Percentiles rank a stretch among this genome's conserved stretches.
Conservation (phyloP, 306 rosid genomes). For the Phaseolus lunatus region DNA sequence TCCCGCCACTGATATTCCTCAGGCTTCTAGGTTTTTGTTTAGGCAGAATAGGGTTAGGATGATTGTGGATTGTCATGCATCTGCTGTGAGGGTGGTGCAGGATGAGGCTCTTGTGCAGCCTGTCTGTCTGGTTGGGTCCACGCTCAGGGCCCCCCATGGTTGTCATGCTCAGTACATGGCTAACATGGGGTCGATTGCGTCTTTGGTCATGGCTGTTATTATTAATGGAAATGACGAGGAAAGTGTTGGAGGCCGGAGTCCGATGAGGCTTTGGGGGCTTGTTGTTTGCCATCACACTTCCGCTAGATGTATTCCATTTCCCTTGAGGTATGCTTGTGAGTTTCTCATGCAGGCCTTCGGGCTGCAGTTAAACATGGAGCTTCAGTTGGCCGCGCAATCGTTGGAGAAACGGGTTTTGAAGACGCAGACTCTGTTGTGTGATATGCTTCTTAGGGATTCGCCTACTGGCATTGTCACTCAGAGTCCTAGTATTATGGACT, state of each 20-base stretch:
- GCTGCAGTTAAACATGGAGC: constrained; percentile 90
- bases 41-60: constrained; percentile 95
- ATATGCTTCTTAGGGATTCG: constrained; percentile 94
- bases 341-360: constrained; percentile 98
- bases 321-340: constrained; percentile 93
- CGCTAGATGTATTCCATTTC: constrained; percentile 85
- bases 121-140: constrained; percentile 91
- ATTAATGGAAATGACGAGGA: constrained; percentile 84
- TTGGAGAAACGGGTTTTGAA: constrained; percentile 87
- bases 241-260: constrained; percentile 54
- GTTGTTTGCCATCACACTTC: constrained; percentile 98
- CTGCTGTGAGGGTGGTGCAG: constrained; percentile 74
- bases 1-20: constrained; percentile 96
- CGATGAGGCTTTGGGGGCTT: constrained; percentile 92
- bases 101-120: constrained; percentile 82
- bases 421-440: constrained; percentile 95
- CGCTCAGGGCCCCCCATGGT: constrained; percentile 92
- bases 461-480: constrained; percentile 90
- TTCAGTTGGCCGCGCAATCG: constrained; percentile 76
- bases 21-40: constrained; percentile 96
- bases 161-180: constrained; percentile 98
- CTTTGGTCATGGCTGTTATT: constrained; percentile 86
- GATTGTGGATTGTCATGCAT: constrained; percentile 91
- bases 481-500: constrained; percentile 91
- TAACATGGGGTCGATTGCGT: constrained; percentile 93